phyloP scores from a whole-genome alignment of 306 rosid genomes.

The Pueraria montana region DNA sequence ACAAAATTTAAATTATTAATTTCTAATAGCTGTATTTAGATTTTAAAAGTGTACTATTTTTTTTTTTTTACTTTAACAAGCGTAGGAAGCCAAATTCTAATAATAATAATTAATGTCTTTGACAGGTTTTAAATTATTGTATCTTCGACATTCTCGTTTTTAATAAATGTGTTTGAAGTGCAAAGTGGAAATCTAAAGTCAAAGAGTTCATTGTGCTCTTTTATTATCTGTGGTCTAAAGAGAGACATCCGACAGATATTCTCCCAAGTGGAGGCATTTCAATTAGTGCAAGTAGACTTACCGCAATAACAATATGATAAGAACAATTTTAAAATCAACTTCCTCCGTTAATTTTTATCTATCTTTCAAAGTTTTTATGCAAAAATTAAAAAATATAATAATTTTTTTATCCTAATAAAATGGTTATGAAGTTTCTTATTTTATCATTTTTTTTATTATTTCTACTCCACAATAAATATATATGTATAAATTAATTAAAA shows the following conservation, averaged over 20 bases:
- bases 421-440: too few species aligned
- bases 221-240: slow-evolving; percentile 14
- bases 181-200: background rate
- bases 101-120: background rate
- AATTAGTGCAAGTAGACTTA: slow-evolving; percentile 7
- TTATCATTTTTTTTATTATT: too few species aligned
- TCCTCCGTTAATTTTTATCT: too few species aligned
- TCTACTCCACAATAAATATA: too few species aligned
- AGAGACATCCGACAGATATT: background rate
- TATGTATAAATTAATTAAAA: too few species aligned
- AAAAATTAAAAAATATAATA: too few species aligned
- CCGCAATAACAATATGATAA: background rate
- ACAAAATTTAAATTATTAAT: background rate
- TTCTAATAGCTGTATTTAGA: background rate
- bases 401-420: too few species aligned
- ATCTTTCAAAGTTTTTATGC: too few species aligned
- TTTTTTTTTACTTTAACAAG: background rate
- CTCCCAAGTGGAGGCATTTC: background rate
- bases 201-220: background rate
- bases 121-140: background rate
- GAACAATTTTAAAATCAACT: background rate
- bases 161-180: background rate
- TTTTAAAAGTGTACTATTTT: background rate
- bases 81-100: background rate
- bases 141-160: background rate